These are phyloP conservation scores for Aspergillus aculeatinus DNA, from an alignment of 2,329 filamentous ascomycete genomes.

Conservation along the genomic window DNA sequence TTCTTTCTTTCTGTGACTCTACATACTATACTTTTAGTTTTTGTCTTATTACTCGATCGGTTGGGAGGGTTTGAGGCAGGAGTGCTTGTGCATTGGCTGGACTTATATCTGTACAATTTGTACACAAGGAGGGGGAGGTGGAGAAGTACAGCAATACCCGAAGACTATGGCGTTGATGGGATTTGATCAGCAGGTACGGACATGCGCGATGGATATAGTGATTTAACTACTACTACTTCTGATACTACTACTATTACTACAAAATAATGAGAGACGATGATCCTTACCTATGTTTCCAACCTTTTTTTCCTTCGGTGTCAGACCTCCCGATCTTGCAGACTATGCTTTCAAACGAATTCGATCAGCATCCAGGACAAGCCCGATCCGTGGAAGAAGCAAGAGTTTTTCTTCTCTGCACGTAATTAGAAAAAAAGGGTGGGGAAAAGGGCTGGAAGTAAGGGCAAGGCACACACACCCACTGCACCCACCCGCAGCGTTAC, in stretches of 20 bases:
- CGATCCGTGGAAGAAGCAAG: not conserved
- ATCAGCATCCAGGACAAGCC: no score
- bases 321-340: not conserved
- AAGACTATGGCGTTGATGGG: not conserved
- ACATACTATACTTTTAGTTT: constrained; percentile 21
- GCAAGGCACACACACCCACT: not conserved
- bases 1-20: constrained; percentile 5
- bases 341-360: not conserved
- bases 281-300: not conserved
- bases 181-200: no score
- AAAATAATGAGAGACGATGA: not conserved
- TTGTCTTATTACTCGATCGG: constrained; percentile 29
- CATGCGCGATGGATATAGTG: no score
- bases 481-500: not conserved
- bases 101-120: not conserved
- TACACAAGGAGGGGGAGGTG: not conserved
- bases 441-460: not conserved
- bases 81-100: not conserved
- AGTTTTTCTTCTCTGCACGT: no score
- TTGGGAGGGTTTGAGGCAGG: not conserved
- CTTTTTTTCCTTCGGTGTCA: not conserved
- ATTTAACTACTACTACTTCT: not conserved
- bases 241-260: no score
- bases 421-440: not conserved
- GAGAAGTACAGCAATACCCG: not conserved